phyloP scores from a whole-genome alignment of 2,329 filamentous ascomycete species.

The Venturia pyrina region DNA sequence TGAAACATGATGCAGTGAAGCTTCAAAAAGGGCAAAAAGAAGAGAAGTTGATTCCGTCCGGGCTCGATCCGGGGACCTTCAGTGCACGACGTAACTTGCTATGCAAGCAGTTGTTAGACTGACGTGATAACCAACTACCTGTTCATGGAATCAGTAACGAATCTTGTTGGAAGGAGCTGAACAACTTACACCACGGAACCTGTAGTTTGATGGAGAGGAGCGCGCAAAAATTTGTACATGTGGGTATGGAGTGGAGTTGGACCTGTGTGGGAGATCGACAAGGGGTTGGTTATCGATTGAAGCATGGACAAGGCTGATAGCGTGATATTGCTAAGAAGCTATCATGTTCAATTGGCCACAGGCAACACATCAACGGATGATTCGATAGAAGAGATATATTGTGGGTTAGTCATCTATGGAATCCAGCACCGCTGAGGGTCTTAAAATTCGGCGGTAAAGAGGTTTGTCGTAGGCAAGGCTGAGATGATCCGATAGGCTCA shows the following conservation, averaged over 20 bases:
- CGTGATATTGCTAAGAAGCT: background rate
- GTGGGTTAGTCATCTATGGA: no score
- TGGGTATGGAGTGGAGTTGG: background rate
- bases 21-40: no score
- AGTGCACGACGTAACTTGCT: background rate
- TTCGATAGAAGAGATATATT: no score
- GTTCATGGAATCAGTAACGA: no score
- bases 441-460: background rate
- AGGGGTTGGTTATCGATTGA: background rate
- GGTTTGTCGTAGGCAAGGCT: background rate
- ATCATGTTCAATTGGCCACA: no score
- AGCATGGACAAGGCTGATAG: background rate
- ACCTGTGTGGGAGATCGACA: background rate
- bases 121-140: constrained; percentile 3
- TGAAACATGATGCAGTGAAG: no score
- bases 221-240: no score
- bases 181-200: background rate
- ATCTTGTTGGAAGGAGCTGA: no score
- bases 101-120: constrained; percentile 2
- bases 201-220: background rate
- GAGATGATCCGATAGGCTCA: no score
- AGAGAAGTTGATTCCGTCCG: background rate
- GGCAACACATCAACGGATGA: no score
- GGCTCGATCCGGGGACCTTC: background rate
- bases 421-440: background rate